Base-by-base conservation (phyloP, 352 stramenopile genomes). In the Phytopythium vexans region DNA sequence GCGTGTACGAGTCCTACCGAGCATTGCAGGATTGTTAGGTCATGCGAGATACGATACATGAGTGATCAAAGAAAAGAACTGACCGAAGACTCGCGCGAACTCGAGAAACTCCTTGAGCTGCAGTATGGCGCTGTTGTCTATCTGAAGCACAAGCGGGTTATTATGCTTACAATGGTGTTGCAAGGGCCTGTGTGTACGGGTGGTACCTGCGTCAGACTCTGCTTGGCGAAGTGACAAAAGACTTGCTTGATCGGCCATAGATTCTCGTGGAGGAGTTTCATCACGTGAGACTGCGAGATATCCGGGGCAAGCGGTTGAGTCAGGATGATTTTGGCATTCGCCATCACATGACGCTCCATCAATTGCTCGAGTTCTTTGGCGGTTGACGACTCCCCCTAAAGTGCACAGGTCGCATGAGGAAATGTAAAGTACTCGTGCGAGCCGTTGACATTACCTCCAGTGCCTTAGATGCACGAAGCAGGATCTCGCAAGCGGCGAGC, bases 221-320 rank as follows among this genome's bases (percentile, higher is more conserved):
- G 81, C 36, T 70, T 70, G 14, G 59, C 71, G 43, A 92, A 89
- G 31, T 92, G 81, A 10, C 69, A 84, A 55, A 92, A 92, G 39
- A 88, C 80, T 34, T 92, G 81, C 49, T 88, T 87, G 52, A 92
- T 50, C 9, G 74, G 73, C 81, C 81, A 92, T 12, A 89, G 69
- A 16, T 86, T 61, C 27, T 89, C 73, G 9, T 61, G 77, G 21
- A 92, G 51, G 14, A 92, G 68, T 52, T 88, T 84, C 57, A 88
- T 68, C 11, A 92, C 81, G 53, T 89, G 78, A 4, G 51, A 51
- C 48, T 88, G 78, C 3, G 78, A 87, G 11, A 89, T 63, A 44
- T 92, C 81, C 0, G 81, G 81, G 1, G 78, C 81, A 8, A 92
- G 61, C 11, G 81, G 77, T 42, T 89, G 78, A 5, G 74, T 69